Evolutionary conservation across 768 basidiomycete species (phyloP).

Genomic region (Brasilioporus rufonigricans): DNA sequence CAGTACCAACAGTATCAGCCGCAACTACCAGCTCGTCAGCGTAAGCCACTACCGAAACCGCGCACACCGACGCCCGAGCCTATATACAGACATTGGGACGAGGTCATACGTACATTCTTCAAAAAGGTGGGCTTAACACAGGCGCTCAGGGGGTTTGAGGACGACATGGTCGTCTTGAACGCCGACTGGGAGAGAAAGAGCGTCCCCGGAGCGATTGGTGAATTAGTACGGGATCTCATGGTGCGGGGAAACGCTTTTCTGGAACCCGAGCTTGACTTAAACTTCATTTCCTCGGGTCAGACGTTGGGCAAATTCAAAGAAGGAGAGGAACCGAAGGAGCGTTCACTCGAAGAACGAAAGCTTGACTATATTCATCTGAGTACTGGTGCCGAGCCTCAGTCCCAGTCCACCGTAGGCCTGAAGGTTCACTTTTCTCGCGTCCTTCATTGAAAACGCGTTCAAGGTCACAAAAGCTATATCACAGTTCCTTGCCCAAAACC

Average conservation of each 20-base stretch:
- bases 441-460: slow-evolving; percentile 6
- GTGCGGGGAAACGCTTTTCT: slow-evolving; percentile 35
- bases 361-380: slow-evolving; percentile 55
- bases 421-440: neutral
- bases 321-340: slow-evolving; percentile 26
- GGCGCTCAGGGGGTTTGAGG: slow-evolving; percentile 59
- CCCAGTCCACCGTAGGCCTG: slow-evolving; percentile 58
- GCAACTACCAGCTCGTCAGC: slow-evolving; percentile 27
- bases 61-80: slow-evolving; percentile 41
- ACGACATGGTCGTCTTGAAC: slow-evolving; percentile 73
- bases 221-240: slow-evolving; percentile 48
- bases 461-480: slow-evolving; percentile 71
- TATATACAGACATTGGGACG: slow-evolving; percentile 60
- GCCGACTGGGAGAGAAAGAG: slow-evolving; percentile 57
- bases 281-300: slow-evolving; percentile 13
- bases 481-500: slow-evolving; percentile 64
- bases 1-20: slow-evolving; percentile 35
- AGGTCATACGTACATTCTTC: slow-evolving; percentile 53
- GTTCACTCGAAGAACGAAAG: slow-evolving; percentile 64
- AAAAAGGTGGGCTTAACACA: slow-evolving; percentile 53
- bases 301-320: slow-evolving; percentile 31
- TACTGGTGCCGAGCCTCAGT: slow-evolving; percentile 44
- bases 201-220: slow-evolving; percentile 54
- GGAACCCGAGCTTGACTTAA: neutral
- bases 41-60: slow-evolving; percentile 26